These are phyloP conservation scores for Salpingoeca rosetta DNA, from an alignment of 78 protist genomes.

Conservation along the genomic window DNA sequence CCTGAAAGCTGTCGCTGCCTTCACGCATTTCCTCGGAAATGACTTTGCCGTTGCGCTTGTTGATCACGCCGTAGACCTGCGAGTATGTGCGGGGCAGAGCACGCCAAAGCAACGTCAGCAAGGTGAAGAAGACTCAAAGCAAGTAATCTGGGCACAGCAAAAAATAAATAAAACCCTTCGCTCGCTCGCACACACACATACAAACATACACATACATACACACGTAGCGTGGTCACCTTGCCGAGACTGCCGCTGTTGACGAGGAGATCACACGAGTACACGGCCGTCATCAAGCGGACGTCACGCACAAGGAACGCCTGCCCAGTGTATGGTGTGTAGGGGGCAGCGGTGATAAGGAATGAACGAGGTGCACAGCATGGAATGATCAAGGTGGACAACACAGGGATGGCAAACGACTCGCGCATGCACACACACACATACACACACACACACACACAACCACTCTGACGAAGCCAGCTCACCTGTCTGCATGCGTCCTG, in stretches of 20 bases:
- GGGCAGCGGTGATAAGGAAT: not conserved
- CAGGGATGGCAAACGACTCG: no score
- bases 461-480: not conserved
- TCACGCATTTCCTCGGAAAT: slow-evolving; percentile 71
- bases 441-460: no score
- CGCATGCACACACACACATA: no score
- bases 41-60: slow-evolving; percentile 63
- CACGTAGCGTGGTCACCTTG: no score
- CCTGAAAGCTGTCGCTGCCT: slow-evolving; percentile 64
- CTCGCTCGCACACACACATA: no score
- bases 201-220: no score
- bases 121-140: no score
- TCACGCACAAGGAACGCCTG: slow-evolving; percentile 39
- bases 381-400: no score
- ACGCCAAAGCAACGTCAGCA: not conserved
- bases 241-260: slow-evolving; percentile 61
- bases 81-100: not conserved
- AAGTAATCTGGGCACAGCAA: no score
- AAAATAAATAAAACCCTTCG: no score
- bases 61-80: slow-evolving; percentile 61
- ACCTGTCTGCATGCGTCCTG: slow-evolving; percentile 59
- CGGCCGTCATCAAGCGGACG: slow-evolving; percentile 73
- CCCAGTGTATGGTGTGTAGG: not conserved
- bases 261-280: slow-evolving; percentile 74
- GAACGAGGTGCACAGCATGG: no score